Evolutionary conservation across 495 filamentous ascomycete species (phyloP).

Genomic region (Lophium mytilinum): DNA sequence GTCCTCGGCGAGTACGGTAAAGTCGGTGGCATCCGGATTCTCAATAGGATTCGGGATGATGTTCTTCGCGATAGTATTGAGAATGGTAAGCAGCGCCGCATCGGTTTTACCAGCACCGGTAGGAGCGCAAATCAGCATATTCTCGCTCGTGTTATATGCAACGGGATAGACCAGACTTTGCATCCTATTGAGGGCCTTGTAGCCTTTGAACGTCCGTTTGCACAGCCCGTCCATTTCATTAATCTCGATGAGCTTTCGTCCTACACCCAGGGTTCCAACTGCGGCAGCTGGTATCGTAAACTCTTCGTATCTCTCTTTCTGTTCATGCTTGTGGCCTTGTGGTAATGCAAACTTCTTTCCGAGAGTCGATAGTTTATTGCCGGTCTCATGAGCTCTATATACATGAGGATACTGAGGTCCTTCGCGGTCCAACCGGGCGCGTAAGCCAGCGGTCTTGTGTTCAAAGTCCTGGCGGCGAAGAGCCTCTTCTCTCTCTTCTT

Average conservation of each 20-base stretch:
- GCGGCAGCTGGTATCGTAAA: constrained; percentile 74
- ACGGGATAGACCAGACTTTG: constrained; percentile 94
- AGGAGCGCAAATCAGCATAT: constrained; percentile 97
- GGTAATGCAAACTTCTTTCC: constrained; percentile 63
- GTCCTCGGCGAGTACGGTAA: constrained; percentile 68
- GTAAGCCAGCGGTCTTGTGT: constrained; percentile 70
- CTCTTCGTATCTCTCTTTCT: constrained; percentile 67
- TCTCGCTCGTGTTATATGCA: constrained; percentile 90
- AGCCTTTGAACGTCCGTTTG: constrained; percentile 84
- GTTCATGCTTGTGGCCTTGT: constrained; percentile 25
- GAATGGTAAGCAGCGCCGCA: constrained; percentile 90
- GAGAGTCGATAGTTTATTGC: constrained; percentile 67
- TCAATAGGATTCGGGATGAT: constrained; percentile 68
- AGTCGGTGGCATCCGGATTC: constrained; percentile 63
- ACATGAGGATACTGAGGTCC: constrained; percentile 81
- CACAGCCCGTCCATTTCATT: constrained; percentile 83
- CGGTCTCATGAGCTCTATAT: constrained; percentile 70
- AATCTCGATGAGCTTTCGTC: constrained; percentile 69
- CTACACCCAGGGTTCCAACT: constrained; percentile 61
- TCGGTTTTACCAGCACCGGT: constrained; percentile 99
- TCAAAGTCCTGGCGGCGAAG: constrained; percentile 65
- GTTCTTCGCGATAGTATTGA: constrained; percentile 84
- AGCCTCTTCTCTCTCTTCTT: constrained; percentile 65
- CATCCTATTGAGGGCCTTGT: constrained; percentile 92
- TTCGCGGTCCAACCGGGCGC: constrained; percentile 51